Conservation (phyloP, 2,329 filamentous ascomycete species). For the Scedosporium dehoogii region DNA sequence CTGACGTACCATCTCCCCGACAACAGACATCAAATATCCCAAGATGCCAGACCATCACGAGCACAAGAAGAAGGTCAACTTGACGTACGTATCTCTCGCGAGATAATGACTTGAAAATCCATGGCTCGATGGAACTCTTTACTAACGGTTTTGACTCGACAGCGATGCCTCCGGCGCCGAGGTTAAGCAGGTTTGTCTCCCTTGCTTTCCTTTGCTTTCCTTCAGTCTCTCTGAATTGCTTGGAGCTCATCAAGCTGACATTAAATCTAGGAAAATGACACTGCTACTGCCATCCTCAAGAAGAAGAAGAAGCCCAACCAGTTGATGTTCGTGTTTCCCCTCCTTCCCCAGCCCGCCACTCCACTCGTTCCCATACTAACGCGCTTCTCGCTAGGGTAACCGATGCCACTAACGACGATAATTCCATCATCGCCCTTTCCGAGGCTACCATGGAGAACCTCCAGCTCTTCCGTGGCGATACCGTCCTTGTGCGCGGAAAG, state of each 20-base stretch:
- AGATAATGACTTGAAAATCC: background rate
- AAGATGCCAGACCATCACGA: slow-evolving; percentile 62
- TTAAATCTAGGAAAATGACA: slow-evolving; percentile 65
- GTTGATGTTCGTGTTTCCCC: slow-evolving; percentile 61
- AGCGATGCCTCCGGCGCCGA: slow-evolving; percentile 88
- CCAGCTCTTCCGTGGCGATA: slow-evolving; percentile 97
- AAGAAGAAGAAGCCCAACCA: slow-evolving; percentile 99
- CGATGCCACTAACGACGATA: slow-evolving; percentile 98
- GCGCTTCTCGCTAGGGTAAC: slow-evolving; percentile 58
- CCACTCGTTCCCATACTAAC: background rate
- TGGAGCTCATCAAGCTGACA: slow-evolving; percentile 13
- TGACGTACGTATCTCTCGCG: slow-evolving; percentile 50
- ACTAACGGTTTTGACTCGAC: slow-evolving; percentile 20
- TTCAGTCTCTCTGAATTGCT: slow-evolving; percentile 1
- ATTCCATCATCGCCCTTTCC: slow-evolving; percentile 96
- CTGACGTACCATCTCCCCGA: background rate
- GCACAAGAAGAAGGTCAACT: slow-evolving; percentile 73
- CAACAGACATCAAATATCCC: background rate
- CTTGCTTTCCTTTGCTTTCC: slow-evolving; percentile 13
- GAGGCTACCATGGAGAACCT: slow-evolving; percentile 99
- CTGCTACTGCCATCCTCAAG: slow-evolving; percentile 92
- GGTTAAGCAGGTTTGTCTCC: slow-evolving; percentile 61
- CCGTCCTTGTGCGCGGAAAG: slow-evolving; percentile 96
- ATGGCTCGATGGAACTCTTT: background rate
- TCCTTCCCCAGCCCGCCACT: background rate